Evolutionary conservation across 2,329 filamentous ascomycete species (phyloP), one percentile per base, ranked within the genome.

Genomic region (Lachnellula arida): DNA sequence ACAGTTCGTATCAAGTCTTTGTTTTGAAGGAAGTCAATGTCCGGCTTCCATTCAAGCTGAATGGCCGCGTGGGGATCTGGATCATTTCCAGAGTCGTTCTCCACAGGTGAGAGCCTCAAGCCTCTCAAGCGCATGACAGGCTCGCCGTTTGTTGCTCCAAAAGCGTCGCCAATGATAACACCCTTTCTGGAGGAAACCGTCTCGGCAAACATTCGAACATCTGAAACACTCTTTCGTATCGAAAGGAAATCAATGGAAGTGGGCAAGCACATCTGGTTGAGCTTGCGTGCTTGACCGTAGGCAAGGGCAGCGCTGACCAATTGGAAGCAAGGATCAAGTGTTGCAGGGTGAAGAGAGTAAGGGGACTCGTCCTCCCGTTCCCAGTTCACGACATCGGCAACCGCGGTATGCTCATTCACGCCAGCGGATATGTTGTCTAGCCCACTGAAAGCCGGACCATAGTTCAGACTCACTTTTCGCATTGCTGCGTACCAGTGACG

Each of bases 401-500:
- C 17, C 25, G 52, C 34, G 14, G 9, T 34, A 4, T 55, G n/a
- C 17, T 37, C 19, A 35, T 34, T 46, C 35, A 52, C 39, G 49
- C 17, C 28, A 15, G 46, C 28, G n/a, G 46, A 63, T 59, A 47
- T 49, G 14, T 56, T 28, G n/a, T 57, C 49, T 15, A 67, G 51
- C 3, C 57, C 58, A 43, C 60, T 56, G 42, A 68, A 69, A 6
- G 19, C 22, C 2, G 59, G 47, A 8, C 66, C 61, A 28, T 67
- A 66, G 28, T 64, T 61, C 3, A 66, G 34, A 2, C 66, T 65
- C 8, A 64, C 52, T 34, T 62, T 59, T 2, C 39, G 50, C 59
- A 68, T 55, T 3, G 54, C 54, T 25, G 55, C 43, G 50, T 66
- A 68, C 51, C 43, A 46, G 23, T 49, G 53, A 37, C 49, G 9